Conservation (phyloP, 192 early-diverging fungal species). For the Coemansia sp. region DNA sequence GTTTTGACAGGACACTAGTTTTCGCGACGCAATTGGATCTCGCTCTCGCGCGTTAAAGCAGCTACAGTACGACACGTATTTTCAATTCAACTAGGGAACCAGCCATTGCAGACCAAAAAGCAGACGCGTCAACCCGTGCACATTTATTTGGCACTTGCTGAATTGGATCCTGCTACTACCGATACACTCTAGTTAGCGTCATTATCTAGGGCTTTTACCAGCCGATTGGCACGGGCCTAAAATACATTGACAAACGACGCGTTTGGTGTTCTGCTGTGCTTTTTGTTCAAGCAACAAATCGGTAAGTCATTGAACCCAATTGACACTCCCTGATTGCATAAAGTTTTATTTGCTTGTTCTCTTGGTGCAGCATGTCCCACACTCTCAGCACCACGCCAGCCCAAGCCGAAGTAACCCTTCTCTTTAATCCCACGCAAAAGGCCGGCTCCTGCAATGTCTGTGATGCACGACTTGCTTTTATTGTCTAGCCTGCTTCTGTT, state of each 20-base stretch:
- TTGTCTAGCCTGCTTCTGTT: slow-evolving; percentile 4
- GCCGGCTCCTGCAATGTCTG: not conserved
- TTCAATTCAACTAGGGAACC: too few species aligned
- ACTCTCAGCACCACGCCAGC: slow-evolving; percentile 6
- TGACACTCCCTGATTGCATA: slow-evolving; percentile 9
- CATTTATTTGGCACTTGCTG: not conserved
- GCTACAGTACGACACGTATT: too few species aligned
- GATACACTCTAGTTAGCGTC: not conserved
- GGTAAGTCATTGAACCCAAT: slow-evolving; percentile 7
- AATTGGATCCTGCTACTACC: not conserved
- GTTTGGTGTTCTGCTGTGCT: not conserved
- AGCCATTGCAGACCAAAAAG: not conserved
- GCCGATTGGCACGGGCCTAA: not conserved
- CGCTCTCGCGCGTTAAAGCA: not conserved
- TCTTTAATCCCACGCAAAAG: not conserved
- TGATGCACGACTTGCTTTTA: slow-evolving; percentile 15
- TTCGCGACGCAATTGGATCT: not conserved
- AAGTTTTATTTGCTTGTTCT: not conserved
- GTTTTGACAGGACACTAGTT: not conserved
- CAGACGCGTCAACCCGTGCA: not conserved
- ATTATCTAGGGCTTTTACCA: not conserved
- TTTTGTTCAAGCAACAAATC: not conserved
- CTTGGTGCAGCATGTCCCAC: not conserved
- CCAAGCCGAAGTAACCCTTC: not conserved
- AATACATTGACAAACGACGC: not conserved